Conservation (phyloP, 106 monocot genomes). For the Posidonia australis region DNA sequence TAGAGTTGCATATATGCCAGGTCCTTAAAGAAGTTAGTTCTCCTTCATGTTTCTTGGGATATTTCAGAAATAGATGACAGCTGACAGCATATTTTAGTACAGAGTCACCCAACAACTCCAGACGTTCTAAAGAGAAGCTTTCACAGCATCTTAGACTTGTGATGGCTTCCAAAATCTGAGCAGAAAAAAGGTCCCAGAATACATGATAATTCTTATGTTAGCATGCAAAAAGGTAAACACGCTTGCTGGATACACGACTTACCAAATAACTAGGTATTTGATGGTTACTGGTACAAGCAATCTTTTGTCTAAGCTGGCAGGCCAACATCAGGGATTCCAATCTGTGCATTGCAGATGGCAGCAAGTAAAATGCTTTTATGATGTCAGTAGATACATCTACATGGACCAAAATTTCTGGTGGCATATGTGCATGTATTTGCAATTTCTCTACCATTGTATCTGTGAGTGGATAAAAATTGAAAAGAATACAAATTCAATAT, state of each 20-base stretch:
- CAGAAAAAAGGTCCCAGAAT: background rate
- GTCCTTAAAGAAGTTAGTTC: constrained; percentile 42
- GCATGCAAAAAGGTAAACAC: background rate
- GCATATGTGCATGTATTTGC: constrained; percentile 40
- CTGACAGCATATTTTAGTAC: constrained; percentile 70
- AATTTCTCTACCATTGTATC: constrained; percentile 12
- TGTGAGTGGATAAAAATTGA: background rate
- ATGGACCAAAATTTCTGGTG: constrained; percentile 62
- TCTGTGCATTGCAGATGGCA: constrained; percentile 73
- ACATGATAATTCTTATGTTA: background rate
- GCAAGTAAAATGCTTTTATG: constrained; percentile 67
- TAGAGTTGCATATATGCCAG: constrained; percentile 50
- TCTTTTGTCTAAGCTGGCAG: constrained; percentile 50
- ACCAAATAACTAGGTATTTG: constrained; percentile 49
- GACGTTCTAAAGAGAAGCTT: constrained; percentile 63
- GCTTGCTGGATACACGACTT: constrained; percentile 3
- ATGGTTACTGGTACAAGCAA: constrained; percentile 25
- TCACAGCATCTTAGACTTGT: constrained; percentile 62
- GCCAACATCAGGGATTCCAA: constrained; percentile 70
- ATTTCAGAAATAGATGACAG: constrained; percentile 51
- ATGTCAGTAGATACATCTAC: constrained; percentile 53
- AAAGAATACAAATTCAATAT: no score
- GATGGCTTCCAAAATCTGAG: constrained; percentile 78
- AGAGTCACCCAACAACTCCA: constrained; percentile 77
- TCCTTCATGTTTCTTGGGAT: constrained; percentile 57